phyloP scores from a whole-genome alignment of 2,329 filamentous ascomycete genomes.

The Clonostachys solani region DNA sequence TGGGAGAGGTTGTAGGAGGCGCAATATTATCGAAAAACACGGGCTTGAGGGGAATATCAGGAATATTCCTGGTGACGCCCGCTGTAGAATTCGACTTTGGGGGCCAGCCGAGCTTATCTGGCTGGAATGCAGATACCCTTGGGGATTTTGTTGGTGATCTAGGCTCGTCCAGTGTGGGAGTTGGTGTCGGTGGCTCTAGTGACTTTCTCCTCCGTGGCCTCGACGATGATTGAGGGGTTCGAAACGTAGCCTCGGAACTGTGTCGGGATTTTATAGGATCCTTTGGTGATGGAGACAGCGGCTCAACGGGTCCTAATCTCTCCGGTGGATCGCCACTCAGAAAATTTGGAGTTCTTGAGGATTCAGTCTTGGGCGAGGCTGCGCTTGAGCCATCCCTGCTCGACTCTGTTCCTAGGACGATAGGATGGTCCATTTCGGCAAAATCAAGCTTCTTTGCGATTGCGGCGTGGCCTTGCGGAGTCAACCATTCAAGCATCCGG shows the following conservation, averaged over 20 bases:
- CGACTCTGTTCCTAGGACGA: neutral
- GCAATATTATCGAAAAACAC: conserved; percentile 32
- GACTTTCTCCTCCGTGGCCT: conserved; percentile 22
- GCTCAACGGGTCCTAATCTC: conserved; percentile 1
- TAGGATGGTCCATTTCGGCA: neutral
- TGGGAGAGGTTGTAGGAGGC: conserved; percentile 4
- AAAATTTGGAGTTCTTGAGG: neutral
- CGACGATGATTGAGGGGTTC: conserved; percentile 6
- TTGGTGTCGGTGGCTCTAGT: conserved; percentile 19
- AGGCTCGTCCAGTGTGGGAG: conserved; percentile 17
- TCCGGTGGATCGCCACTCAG: conserved; percentile 2
- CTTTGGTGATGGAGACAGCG: conserved; percentile 1
- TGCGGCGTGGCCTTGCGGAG: conserved; percentile 48
- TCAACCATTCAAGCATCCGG: conserved; percentile 69
- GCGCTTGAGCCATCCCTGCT: neutral
- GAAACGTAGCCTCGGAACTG: conserved; percentile 1
- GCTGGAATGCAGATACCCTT: conserved; percentile 17
- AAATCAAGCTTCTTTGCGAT: conserved; percentile 33
- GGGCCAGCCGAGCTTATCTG: conserved; percentile 27
- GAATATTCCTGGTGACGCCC: conserved; percentile 18
- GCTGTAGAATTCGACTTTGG: conserved; percentile 15
- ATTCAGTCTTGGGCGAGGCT: neutral
- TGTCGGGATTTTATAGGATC: conserved; percentile 2
- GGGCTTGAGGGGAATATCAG: conserved; percentile 26
- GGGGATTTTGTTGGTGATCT: conserved; percentile 21